Evolutionary conservation across 116 monocot species (phyloP), one percentile per base, ranked within the genome.

Genomic region (Thalassia testudinum): DNA sequence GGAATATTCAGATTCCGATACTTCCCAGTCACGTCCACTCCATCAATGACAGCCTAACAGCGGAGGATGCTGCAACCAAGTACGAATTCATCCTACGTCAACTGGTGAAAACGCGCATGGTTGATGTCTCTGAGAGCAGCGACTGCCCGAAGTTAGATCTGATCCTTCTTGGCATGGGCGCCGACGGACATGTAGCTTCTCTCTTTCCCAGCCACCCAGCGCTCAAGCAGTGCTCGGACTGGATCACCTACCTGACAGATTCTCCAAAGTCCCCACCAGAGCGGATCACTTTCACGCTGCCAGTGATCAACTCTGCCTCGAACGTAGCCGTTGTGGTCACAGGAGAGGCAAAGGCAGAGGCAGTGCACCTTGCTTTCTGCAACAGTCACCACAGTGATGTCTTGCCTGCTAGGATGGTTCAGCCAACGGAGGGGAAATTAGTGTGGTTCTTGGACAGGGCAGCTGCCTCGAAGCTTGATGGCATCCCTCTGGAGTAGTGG

Each of bases 111-210:
- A 58, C 57, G 12, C 76, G 83, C 21, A 65, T 62, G 0, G 52
- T 83, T 0, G 69, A 71, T 45, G 80, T 88, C 3, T 83, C 68
- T 0, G 66, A 68, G 47, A 74, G 52, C 52, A 71, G 76, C 0
- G 88, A 83, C 64, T 88, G 79, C 68, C 88, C 83, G 24, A 88
- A 67, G 62, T 83, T 88, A 19, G 80, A 88, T 58, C 79, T 88
- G 16, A 72, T 88, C 37, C 47, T 88, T 56, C 79, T 88, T 8
- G 67, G 71, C 49, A 64, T 79, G 53, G 88, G 88, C 16, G 50
- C 77, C 2, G 76, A 79, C 7, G 88, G 88, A 0, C 79, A 76
- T 47, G 48, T 88, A 0, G 83, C 83, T 7, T 89, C 89, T 0
- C 70, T 89, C 15, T 83, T 83, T 59, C 83, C 83, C 6, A 34